Evolutionary conservation across 805 yeast genomes (phyloP).

Genomic region (Ogataea henricii): DNA sequence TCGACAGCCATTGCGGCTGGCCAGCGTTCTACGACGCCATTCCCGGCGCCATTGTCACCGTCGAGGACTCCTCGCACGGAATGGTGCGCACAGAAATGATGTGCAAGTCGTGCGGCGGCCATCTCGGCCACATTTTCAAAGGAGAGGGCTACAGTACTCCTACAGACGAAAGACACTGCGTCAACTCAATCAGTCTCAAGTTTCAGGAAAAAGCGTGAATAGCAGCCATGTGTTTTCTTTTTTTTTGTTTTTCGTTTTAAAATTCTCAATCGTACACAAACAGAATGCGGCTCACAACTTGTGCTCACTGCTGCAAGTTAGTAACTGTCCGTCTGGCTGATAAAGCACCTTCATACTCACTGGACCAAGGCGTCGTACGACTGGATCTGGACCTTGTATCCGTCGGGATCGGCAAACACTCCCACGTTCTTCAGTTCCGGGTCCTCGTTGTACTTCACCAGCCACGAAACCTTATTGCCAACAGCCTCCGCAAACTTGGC

Average conservation of each 20-base stretch:
- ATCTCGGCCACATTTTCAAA: slow-evolving; percentile 90
- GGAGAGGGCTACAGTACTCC: slow-evolving; percentile 91
- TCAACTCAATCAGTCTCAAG: slow-evolving; percentile 79
- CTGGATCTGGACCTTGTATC: slow-evolving; percentile 75
- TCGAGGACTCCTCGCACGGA: slow-evolving; percentile 66
- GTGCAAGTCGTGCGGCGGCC: slow-evolving; percentile 89
- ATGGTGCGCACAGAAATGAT: slow-evolving; percentile 88
- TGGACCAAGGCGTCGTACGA: slow-evolving; percentile 28
- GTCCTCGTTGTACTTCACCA: slow-evolving; percentile 50
- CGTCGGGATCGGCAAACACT: slow-evolving; percentile 85
- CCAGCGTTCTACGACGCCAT: slow-evolving; percentile 93
- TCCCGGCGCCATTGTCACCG: slow-evolving; percentile 70
- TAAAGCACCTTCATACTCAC: slow-evolving; percentile 19
- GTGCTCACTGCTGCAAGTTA: slow-evolving; percentile 13
- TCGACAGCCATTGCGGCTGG: slow-evolving; percentile 96
- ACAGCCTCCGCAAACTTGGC: slow-evolving; percentile 53
- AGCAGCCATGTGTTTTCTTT: too few relatives aligned
- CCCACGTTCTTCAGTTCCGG: slow-evolving; percentile 64
- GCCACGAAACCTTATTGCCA: slow-evolving; percentile 55
- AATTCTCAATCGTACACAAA: not conserved
- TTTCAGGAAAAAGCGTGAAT: slow-evolving; percentile 40
- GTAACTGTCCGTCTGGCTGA: too few relatives aligned
- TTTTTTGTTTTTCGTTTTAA: too few relatives aligned
- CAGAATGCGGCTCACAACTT: slow-evolving; percentile 6
- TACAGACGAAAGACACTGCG: slow-evolving; percentile 93